A percentile compares a stretch with the other conserved stretches of the same genome.
Evolutionary conservation across 2,329 filamentous ascomycete species (phyloP).

Genomic region (Fusarium ambrosium): DNA sequence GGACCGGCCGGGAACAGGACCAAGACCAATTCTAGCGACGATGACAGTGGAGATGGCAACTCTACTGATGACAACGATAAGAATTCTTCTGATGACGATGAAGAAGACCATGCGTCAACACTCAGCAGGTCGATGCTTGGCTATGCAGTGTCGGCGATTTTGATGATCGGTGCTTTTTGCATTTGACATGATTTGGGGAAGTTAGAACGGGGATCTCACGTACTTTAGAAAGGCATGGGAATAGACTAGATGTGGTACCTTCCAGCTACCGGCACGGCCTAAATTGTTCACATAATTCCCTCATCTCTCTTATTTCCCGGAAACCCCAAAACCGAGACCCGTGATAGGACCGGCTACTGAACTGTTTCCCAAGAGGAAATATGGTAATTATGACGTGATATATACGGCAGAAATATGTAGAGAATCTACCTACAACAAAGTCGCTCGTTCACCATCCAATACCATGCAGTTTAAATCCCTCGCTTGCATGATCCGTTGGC

Average conservation of each 20-base stretch:
- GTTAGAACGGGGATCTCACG: neutral
- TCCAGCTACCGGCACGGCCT: neutral
- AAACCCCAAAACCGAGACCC: neutral
- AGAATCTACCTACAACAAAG: neutral
- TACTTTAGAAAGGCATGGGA: neutral
- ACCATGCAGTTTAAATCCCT: neutral
- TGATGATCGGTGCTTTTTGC: neutral
- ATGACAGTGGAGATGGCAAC: neutral
- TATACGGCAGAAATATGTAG: neutral
- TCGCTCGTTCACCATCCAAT: neutral
- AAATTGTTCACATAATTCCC: neutral
- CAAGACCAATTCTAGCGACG: neutral
- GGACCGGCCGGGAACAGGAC: neutral
- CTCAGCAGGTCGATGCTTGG: constrained; percentile 16
- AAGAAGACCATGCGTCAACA: constrained; percentile 25
- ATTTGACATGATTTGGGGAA: neutral
- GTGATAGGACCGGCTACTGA: neutral
- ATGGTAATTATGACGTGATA: neutral
- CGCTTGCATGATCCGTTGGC: neutral
- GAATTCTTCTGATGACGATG: constrained; percentile 9
- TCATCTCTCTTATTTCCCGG: neutral
- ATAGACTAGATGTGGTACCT: neutral
- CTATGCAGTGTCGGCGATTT: constrained; percentile 20
- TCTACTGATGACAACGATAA: neutral
- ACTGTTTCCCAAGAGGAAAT: neutral